phyloP scores from a whole-genome alignment of 83 land plant genomes.

The Picea mariana region DNA sequence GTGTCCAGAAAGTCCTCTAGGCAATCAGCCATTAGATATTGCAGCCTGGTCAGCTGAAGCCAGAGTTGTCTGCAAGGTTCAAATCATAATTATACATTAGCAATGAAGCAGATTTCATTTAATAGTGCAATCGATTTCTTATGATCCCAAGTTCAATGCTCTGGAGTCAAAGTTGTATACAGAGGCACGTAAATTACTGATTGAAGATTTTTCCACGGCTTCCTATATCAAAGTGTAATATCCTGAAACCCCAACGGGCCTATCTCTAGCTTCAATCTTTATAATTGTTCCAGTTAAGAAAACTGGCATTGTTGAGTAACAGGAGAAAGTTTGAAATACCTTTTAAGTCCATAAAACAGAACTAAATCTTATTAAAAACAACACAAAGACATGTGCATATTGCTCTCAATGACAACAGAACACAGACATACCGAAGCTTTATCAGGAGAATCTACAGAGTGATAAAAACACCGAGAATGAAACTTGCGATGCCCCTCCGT shows the following conservation, averaged over 20 bases:
- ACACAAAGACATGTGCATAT: background rate
- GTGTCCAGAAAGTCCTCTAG: too few relatives aligned
- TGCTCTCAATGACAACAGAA: background rate
- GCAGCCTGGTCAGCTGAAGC: background rate
- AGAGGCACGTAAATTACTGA: background rate
- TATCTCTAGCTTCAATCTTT: background rate
- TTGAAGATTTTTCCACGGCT: background rate
- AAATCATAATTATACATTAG: background rate
- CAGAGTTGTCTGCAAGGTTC: background rate
- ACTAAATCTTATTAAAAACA: background rate
- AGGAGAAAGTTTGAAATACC: background rate
- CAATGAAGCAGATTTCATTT: background rate
- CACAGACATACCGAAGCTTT: background rate
- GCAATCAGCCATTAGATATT: background rate
- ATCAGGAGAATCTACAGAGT: constrained; percentile 7
- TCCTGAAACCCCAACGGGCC: background rate
- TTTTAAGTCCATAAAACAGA: too few relatives aligned
- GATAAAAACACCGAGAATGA: constrained; percentile 11
- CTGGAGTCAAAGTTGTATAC: background rate
- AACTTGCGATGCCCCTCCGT: background rate
- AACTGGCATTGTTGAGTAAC: background rate
- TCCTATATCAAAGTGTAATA: background rate
- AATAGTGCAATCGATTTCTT: background rate
- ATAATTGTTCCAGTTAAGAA: background rate
- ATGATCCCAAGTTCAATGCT: too few relatives aligned